Base-by-base conservation (phyloP, 129 eudicot genomes). In the Silybum marianum region DNA sequence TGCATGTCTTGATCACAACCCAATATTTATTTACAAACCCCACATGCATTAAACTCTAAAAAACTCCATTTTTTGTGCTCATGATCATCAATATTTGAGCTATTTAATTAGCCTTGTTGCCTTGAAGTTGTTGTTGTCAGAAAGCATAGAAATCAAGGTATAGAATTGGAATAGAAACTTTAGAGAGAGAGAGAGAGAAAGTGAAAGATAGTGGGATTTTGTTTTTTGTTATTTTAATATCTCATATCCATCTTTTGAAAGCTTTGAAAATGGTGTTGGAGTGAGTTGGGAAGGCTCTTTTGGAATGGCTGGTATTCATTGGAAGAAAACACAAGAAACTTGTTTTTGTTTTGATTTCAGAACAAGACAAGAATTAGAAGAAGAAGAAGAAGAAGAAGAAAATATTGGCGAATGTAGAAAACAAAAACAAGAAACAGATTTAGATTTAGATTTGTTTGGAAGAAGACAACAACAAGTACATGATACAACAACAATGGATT, bases 1-100 rank as follows among this genome's bases (percentile, higher is more conserved):
- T 84, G 87, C 96, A 93, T 93, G 93, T 90, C 90, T 89, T 86
- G 92, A 83, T 84, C 92, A 83, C 87, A 80, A 79, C 93, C 90
- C 86, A 78, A 78, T 84, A 83, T 91, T 80, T 81, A 87, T 89
- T 76, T 72, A 75, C 88, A 88, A 85, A 72, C 81, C 69, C 80
- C 95, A 93, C 93, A 90, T 87, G 91, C 91, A 32, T 72, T 85
- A 58, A 85, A 72, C 92, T 84, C 89, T 78, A 65, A 69, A 81
- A 72, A 82, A 81, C 84, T 51, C 83, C 86, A 78, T 83, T 42
- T 77, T 83, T 72, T 65, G 83, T 83, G 86, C 86, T 83, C 79
- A 83, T n/a, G 63, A 83, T 78, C 86, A 83, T 83, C 73, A 83
- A 83, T 83, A 72, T 34, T 73, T 72, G 83, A 77, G 86, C 82